Evolutionary conservation across 345 rosid genomes (phyloP), one percentile per base, ranked within the genome.

Genomic region (Draba incana): DNA sequence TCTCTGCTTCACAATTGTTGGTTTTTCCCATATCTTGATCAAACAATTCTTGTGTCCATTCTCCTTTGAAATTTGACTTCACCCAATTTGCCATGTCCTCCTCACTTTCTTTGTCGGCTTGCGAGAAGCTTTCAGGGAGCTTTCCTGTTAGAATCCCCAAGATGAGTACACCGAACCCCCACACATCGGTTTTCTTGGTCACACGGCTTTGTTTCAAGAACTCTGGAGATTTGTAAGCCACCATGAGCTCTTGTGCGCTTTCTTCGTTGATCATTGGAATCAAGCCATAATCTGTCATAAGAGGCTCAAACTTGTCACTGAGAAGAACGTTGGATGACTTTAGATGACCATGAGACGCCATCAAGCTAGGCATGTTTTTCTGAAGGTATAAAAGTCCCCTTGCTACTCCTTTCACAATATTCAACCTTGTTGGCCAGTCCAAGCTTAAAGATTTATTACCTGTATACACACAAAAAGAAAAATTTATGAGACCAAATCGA

Each of bases 181-280:
- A 94, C 0, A 89, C 84, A 42, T 94, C 98, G 0, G 99, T 94
- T 79, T 91, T 91, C 80, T 85, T 94, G 1, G 95, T 91, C 57
- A 91, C 77, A 2, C 98, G 82, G 1, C 85, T 82, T 2, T 76
- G 75, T 10, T 82, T 82, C 28, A 72, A 28, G 75, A 77, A 94
- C 69, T 94, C 98, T 0, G 99, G 99, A 2, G 96, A 91, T 75
- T 82, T 94, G 45, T 91, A 94, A 8, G 92, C 95, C 15, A 85
- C 93, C 95, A 94, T 94, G 25, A 85, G 82, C 47, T 87, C 89
- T 30, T 85, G 86, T 1, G 96, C 85, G 8, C 69, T 81, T 58
- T 94, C 99, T 60, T 82, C 92, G 68, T 94, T 94, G 71, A 87
- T 84, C 52, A 87, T 78, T 1, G 96, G 96, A 68, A 79, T 75